phyloP scores from a whole-genome alignment of 176 grass and related monocot species.

The Aegilops bicornis region DNA sequence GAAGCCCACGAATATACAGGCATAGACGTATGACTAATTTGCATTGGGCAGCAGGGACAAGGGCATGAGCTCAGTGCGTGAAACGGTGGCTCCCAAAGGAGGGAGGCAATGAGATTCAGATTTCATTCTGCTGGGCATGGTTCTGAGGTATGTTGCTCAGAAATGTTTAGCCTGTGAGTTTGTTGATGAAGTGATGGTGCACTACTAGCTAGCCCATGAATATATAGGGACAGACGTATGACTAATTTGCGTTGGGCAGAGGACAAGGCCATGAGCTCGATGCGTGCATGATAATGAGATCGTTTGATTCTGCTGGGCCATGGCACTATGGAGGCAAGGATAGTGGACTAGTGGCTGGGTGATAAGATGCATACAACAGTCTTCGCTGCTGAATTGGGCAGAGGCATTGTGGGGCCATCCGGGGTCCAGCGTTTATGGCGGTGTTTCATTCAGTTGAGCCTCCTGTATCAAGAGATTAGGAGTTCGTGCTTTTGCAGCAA shows the following conservation, averaged over 20 bases:
- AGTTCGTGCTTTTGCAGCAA: background rate
- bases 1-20: slow-evolving; percentile 5
- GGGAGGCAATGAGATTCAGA: no score
- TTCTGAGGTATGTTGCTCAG: slow-evolving; percentile 9
- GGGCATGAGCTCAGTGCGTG: slow-evolving; percentile 29
- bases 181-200: background rate
- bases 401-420: background rate
- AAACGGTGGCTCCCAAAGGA: background rate
- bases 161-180: slow-evolving; percentile 15
- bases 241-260: slow-evolving; percentile 30
- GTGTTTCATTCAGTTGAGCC: background rate
- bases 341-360: background rate
- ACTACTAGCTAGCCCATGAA: background rate
- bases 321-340: background rate
- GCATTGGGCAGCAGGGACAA: slow-evolving; percentile 27
- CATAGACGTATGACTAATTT: background rate
- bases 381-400: slow-evolving; percentile 1
- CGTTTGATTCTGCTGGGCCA: background rate
- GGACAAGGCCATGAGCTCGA: slow-evolving; percentile 39
- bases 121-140: no score
- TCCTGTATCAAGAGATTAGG: slow-evolving; percentile 1
- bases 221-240: slow-evolving; percentile 2
- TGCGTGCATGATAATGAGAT: background rate
- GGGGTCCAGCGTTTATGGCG: background rate
- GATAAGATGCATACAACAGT: slow-evolving; percentile 13